phyloP scores from a whole-genome alignment of 441 rosid species.

The Corymbia calophylla region DNA sequence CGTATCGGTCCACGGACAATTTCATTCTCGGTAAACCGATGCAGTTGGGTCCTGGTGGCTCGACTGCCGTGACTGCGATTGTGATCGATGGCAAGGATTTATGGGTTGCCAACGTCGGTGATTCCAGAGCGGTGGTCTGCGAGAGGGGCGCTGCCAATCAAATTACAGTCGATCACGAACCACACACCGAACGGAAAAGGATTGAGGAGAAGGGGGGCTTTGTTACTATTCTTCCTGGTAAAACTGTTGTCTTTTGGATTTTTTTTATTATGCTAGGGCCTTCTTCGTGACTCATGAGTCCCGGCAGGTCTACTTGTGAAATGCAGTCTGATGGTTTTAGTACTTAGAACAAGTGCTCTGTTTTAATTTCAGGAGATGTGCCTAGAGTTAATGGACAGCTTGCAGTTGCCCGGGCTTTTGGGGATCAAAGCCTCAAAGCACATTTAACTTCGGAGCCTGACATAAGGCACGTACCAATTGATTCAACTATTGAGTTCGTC shows the following conservation, averaged over 20 bases:
- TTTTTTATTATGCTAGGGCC: neutral
- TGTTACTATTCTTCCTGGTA: conserved; percentile 54
- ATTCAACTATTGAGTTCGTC: conserved; percentile 37
- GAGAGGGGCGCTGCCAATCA: conserved; percentile 57
- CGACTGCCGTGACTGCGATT: conserved; percentile 67
- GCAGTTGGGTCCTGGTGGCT: conserved; percentile 64
- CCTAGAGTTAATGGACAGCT: conserved; percentile 78
- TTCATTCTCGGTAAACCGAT: conserved; percentile 36
- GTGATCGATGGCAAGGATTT: conserved; percentile 53
- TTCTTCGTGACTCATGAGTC: neutral
- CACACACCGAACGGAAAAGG: conserved; percentile 38
- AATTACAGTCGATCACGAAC: conserved; percentile 61
- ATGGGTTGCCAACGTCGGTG: conserved; percentile 64
- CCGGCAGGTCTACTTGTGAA: neutral
- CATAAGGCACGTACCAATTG: conserved; percentile 41
- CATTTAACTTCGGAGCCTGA: conserved; percentile 69
- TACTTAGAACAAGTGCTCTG: neutral
- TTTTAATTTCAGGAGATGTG: conserved; percentile 51
- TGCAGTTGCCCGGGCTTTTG: conserved; percentile 76
- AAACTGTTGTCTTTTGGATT: neutral
- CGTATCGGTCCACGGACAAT: conserved; percentile 43
- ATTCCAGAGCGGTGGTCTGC: conserved; percentile 61
- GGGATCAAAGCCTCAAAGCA: conserved; percentile 68
- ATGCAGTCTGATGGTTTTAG: neutral
- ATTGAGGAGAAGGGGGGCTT: conserved; percentile 61